A percentile compares a stretch with the other conserved stretches of the same genome.
These are phyloP conservation scores for Cyanidium caldarium DNA, from an alignment of 23 red algal genomes.

Conservation along the genomic window DNA sequence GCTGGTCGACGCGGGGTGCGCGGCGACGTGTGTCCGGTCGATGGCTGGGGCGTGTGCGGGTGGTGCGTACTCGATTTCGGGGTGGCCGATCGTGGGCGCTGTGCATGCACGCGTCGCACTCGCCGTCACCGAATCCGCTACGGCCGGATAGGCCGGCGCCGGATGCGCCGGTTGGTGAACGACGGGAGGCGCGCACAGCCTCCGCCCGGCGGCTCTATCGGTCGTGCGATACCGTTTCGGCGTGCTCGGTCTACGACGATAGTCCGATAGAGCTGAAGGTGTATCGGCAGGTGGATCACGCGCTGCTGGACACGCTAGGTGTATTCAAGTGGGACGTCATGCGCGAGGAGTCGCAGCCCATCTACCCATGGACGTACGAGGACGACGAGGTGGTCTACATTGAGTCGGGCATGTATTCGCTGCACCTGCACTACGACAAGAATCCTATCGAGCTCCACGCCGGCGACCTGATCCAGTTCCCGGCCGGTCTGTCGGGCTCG, in stretches of 20 bases:
- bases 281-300: background rate
- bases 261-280: background rate
- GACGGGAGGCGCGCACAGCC: too few species aligned
- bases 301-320: background rate
- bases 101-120: too few species aligned
- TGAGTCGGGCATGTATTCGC: background rate
- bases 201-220: too few species aligned
- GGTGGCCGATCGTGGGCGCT: too few species aligned
- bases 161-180: too few species aligned
- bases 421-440: background rate
- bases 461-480: constrained; percentile 3
- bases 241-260: background rate
- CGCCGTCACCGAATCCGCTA: too few species aligned
- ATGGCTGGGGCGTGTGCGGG: too few species aligned
- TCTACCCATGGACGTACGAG: constrained; percentile 17
- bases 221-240: background rate
- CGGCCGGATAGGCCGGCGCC: too few species aligned
- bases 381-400: constrained; percentile 4
- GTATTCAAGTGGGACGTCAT: constrained; percentile 8
- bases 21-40: too few species aligned
- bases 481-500: constrained; percentile 1
- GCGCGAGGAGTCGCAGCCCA: background rate
- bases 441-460: background rate
- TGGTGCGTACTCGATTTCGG: too few species aligned
- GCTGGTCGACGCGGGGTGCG: too few species aligned